A percentile compares a stretch with the other conserved stretches of the same genome.
Evolutionary conservation across 148 eudicot genomes (phyloP).

Genomic region (Fagopyrum homotropicum): DNA sequence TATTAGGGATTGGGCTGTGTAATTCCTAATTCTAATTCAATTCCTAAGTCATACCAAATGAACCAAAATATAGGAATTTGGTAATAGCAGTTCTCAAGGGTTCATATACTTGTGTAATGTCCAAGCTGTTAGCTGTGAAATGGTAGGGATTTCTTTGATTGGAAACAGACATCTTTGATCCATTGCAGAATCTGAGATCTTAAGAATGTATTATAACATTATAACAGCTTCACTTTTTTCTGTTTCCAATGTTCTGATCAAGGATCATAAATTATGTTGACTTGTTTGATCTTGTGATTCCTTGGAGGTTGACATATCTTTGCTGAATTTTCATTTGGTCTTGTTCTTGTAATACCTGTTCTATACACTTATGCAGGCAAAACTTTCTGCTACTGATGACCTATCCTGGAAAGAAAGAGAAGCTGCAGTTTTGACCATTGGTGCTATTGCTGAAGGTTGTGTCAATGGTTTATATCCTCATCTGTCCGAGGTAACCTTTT

Average conservation of each 20-base stretch:
- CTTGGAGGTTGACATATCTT: background rate
- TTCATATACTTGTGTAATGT: background rate
- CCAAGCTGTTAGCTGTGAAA: background rate
- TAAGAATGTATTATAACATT: background rate
- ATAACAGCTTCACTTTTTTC: conserved; percentile 3
- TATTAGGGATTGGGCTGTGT: too few species aligned
- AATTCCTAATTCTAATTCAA: too few species aligned
- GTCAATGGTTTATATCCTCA: conserved; percentile 86
- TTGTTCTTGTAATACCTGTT: background rate
- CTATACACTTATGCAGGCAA: conserved; percentile 33
- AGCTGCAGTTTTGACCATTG: conserved; percentile 97
- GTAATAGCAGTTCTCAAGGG: background rate
- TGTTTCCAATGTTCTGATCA: conserved; percentile 4
- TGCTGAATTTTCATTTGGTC: background rate
- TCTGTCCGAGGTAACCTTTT: conserved; percentile 58
- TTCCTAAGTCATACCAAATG: too few species aligned
- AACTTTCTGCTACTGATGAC: conserved; percentile 52
- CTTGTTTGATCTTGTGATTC: background rate
- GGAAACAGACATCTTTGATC: conserved; percentile 1
- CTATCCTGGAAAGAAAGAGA: conserved; percentile 89
- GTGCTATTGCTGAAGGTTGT: conserved; percentile 96
- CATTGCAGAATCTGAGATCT: background rate
- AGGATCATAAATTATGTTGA: background rate
- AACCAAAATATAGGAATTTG: background rate
- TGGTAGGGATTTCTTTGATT: background rate